Base-by-base conservation (phyloP, 768 basidiomycete genomes). In the Suillus americanus region DNA sequence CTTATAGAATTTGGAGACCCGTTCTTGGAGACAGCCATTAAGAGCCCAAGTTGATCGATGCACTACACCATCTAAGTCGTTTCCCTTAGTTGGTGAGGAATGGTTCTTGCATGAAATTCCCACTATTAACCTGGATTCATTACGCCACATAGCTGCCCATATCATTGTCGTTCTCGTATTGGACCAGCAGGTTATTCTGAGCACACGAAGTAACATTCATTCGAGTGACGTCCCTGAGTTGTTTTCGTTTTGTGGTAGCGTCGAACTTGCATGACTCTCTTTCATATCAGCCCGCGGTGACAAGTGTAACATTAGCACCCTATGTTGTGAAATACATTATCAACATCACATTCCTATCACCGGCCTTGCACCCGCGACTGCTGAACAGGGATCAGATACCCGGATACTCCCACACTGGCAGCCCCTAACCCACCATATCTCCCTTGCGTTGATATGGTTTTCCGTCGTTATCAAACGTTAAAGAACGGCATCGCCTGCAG, bases 11-110 rank as follows among this genome's bases (percentile, higher is more conserved):
- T 50, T 40, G 61, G 51, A 25, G 85, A 86, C 75, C 85, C 85
- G 37, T 85, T 86, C 72, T 72, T 78, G 50, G 83, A 85, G 25
- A 66, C 71, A 62, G 64, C 60, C 33, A 66, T 73, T 46, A 77
- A 78, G 62, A 66, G 70, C 55, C 40, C 64, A 59, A 70, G 78
- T 33, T 71, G 55, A 73, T 63, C 20, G 61, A 59, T 18, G 51
- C 56, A 10, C 13, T 20, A 30, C 35, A 30, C 38, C 25, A 18
- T 46, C 3, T 54, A 18, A n/a, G 46, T 35, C 46, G 33, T 50
- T 33, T 25, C 48, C 45, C 33, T 33, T 14, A 28, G 37, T 60
- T 14, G 43, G 73, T 74, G 61, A 60, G 68, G 55, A 45, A 43
- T 59, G 18, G 2, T 59, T 41, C 18, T 41, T 59, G 20, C 6